Conservation (phyloP, 768 basidiomycete genomes). For the Suillus occidentalis region DNA sequence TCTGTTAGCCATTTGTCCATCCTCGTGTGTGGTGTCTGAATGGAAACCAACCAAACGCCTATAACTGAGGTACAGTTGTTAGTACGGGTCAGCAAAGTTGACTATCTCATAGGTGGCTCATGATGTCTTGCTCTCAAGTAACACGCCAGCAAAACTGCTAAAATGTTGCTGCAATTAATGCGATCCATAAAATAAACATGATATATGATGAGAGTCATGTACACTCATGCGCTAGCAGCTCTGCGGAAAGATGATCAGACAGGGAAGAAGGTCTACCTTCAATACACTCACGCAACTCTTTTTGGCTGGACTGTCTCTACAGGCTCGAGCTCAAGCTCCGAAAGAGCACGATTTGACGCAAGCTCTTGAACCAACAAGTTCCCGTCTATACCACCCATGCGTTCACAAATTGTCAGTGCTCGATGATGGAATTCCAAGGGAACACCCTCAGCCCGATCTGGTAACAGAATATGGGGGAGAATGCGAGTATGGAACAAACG, state of each 20-base stretch:
- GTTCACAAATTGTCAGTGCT: constrained; percentile 28
- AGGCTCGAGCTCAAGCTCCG: constrained; percentile 9
- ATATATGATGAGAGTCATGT: not conserved
- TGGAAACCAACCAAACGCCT: not conserved
- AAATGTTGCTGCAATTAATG: not conserved
- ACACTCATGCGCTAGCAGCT: not conserved
- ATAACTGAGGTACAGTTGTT: not conserved
- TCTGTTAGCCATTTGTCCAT: not conserved
- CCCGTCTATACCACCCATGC: constrained; percentile 32
- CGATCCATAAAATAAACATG: constrained; percentile 3
- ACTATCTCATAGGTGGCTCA: not conserved
- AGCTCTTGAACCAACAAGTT: constrained; percentile 13
- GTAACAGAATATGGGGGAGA: constrained; percentile 32
- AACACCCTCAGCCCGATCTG: constrained; percentile 26
- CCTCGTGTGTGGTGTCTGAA: not conserved
- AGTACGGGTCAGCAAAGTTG: not conserved
- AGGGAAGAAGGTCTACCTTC: not conserved
- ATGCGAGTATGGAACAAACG: constrained; percentile 36
- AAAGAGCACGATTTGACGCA: constrained; percentile 1
- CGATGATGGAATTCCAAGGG: constrained; percentile 31
- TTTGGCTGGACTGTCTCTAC: constrained; percentile 11
- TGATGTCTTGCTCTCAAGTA: not conserved
- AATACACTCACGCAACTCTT: constrained; percentile 24
- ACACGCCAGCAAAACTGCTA: not conserved
- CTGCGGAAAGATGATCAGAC: not conserved